Evolutionary conservation across 345 rosid species (phyloP).

Genomic region (Punica granatum): DNA sequence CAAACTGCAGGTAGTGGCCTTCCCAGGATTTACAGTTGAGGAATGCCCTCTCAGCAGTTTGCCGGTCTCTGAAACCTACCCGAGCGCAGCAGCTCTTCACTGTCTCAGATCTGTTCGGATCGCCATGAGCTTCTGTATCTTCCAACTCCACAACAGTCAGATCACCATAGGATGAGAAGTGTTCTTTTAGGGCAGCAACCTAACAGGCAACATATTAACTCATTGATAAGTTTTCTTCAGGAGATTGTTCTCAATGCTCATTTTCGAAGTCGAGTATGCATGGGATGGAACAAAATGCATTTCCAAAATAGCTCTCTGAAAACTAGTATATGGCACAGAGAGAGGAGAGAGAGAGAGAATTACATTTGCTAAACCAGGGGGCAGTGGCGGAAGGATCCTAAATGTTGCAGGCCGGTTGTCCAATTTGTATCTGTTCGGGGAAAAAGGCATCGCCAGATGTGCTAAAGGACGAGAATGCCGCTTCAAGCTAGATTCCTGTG

Average conservation of each 20-base stretch:
- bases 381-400: constrained; percentile 68
- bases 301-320: not conserved
- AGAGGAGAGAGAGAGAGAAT: constrained; percentile 25
- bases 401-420: constrained; percentile 80
- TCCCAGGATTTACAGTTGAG: constrained; percentile 71
- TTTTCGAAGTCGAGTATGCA: not conserved
- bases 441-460: constrained; percentile 28
- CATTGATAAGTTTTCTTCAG: not conserved
- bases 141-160: constrained; percentile 61
- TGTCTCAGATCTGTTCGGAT: constrained; percentile 25
- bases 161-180: constrained; percentile 71
- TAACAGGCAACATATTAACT: constrained; percentile 12
- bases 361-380: constrained; percentile 71
- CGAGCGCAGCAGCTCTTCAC: constrained; percentile 37
- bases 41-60: constrained; percentile 79
- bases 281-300: not conserved
- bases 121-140: constrained; percentile 32
- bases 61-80: constrained; percentile 50
- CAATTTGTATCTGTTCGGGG: constrained; percentile 58
- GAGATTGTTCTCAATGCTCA: not conserved
- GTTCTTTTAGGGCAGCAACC: constrained; percentile 62
- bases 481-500: constrained; percentile 36
- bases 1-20: constrained; percentile 59
- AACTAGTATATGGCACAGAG: not conserved
- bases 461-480: constrained; percentile 28